phyloP scores from a whole-genome alignment of 2,329 filamentous ascomycete genomes.

The Fusarium sp. region DNA sequence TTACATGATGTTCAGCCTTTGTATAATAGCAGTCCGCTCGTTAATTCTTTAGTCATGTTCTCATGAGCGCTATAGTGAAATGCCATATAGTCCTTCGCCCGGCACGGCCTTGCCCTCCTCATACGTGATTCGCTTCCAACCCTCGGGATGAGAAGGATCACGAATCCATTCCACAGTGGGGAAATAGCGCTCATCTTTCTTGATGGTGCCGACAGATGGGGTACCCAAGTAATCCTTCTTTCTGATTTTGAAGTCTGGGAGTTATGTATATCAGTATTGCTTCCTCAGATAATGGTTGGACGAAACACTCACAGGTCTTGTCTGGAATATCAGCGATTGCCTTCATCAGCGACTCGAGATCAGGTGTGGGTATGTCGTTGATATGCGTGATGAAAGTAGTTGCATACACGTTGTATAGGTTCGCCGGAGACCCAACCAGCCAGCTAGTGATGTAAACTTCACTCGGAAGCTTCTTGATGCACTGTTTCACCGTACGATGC shows the following conservation, averaged over 20 bases:
- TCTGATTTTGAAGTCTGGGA: slow-evolving; percentile 89
- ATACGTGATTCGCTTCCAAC: slow-evolving; percentile 75
- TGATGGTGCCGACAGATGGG: slow-evolving; percentile 98
- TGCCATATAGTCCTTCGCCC: slow-evolving; percentile 69
- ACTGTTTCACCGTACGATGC: slow-evolving; percentile 95
- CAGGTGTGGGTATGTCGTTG: slow-evolving; percentile 87
- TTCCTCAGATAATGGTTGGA: rapidly evolving
- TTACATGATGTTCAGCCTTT: background rate
- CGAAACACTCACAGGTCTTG: slow-evolving; percentile 80
- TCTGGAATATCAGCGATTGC: slow-evolving; percentile 91
- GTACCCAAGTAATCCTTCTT: slow-evolving; percentile 99
- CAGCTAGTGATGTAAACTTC: slow-evolving; percentile 96
- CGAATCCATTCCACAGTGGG: slow-evolving; percentile 79
- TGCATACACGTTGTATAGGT: slow-evolving; percentile 90
- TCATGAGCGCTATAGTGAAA: slow-evolving; percentile 43
- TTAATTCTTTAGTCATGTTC: background rate
- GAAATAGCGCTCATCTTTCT: slow-evolving; percentile 99
- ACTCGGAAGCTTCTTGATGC: slow-evolving; percentile 97
- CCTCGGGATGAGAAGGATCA: slow-evolving; percentile 69
- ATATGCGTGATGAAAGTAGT: slow-evolving; percentile 99
- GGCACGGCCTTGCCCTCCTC: slow-evolving; percentile 67
- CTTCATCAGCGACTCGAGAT: slow-evolving; percentile 84
- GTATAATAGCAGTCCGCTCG: background rate
- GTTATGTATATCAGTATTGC: background rate
- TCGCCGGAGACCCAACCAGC: slow-evolving; percentile 84